These are phyloP conservation scores for Echinochloa phyllopogon DNA, from an alignment of 176 grass and related monocot species.

Conservation along the genomic window DNA sequence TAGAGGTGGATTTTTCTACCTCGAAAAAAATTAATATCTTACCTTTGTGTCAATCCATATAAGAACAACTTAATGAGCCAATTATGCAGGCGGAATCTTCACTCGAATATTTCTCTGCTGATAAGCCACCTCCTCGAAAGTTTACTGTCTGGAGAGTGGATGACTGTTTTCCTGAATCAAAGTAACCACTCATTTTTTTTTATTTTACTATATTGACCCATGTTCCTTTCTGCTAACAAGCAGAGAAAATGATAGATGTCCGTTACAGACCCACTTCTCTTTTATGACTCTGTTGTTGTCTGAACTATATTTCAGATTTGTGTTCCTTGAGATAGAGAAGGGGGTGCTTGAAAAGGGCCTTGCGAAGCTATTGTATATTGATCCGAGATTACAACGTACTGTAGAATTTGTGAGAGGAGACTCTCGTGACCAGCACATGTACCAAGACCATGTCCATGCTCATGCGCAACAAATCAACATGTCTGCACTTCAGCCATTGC, in stretches of 20 bases:
- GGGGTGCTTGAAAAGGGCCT: not conserved
- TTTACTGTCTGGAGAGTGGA: not conserved
- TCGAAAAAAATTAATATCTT: not conserved
- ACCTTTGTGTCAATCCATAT: not conserved
- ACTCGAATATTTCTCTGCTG: not conserved
- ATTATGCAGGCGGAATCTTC: constrained; percentile 3
- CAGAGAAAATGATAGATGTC: not conserved
- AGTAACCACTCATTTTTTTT: not conserved
- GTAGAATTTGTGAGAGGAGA: not conserved
- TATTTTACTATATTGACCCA: not conserved
- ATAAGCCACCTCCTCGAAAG: constrained; percentile 1
- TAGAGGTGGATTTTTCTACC: constrained; percentile 1
- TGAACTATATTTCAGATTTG: not conserved
- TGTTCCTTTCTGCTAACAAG: not conserved
- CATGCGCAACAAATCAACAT: not conserved
- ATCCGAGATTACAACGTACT: not conserved
- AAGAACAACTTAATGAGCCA: not conserved
- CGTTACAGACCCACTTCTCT: not conserved
- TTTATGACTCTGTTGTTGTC: not conserved
- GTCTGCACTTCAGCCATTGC: not conserved
- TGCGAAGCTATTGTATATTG: constrained; percentile 4
- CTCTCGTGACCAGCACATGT: not conserved
- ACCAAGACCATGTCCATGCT: not conserved
- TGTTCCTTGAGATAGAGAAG: constrained; percentile 9
- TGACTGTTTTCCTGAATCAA: constrained; percentile 27